phyloP scores from a whole-genome alignment of 2,329 filamentous ascomycete genomes.

The Sclerotinia borealis region DNA sequence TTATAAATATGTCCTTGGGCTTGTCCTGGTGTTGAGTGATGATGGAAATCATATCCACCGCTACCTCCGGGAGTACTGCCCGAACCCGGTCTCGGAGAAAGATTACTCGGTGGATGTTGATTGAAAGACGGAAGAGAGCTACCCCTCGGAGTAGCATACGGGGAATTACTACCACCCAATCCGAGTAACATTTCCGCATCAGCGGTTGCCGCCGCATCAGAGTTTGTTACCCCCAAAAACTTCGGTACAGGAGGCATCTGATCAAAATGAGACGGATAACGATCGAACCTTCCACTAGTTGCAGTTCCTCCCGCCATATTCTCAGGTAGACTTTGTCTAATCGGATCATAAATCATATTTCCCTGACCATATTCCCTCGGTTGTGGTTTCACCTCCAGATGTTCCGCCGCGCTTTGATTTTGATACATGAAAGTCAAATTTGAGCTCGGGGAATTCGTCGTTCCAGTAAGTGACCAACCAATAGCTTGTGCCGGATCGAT shows the following conservation, averaged over 20 bases:
- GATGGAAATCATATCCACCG: background rate
- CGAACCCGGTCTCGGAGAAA: background rate
- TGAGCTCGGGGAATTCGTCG: constrained; percentile 77
- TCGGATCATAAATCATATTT: constrained; percentile 56
- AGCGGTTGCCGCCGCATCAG: constrained; percentile 36
- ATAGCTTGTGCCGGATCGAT: constrained; percentile 52
- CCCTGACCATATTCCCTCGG: constrained; percentile 43
- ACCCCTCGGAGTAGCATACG: constrained; percentile 24
- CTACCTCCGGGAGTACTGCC: background rate
- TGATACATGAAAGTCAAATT: constrained; percentile 74
- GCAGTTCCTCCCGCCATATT: constrained; percentile 39
- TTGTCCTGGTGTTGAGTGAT: background rate
- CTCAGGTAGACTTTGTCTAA: constrained; percentile 50
- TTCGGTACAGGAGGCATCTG: constrained; percentile 31
- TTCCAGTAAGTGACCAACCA: constrained; percentile 83
- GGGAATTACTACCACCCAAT: constrained; percentile 40
- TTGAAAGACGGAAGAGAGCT: constrained; percentile 18
- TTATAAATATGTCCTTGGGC: background rate
- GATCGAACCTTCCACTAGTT: constrained; percentile 29
- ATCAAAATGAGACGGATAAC: constrained; percentile 16
- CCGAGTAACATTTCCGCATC: constrained; percentile 44
- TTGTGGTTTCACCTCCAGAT: constrained; percentile 24
- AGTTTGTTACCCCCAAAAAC: constrained; percentile 27
- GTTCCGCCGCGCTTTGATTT: constrained; percentile 21
- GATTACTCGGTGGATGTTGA: constrained; percentile 11